phyloP scores from a whole-genome alignment of 805 yeast genomes.

The Jamesozyma rosinii region DNA sequence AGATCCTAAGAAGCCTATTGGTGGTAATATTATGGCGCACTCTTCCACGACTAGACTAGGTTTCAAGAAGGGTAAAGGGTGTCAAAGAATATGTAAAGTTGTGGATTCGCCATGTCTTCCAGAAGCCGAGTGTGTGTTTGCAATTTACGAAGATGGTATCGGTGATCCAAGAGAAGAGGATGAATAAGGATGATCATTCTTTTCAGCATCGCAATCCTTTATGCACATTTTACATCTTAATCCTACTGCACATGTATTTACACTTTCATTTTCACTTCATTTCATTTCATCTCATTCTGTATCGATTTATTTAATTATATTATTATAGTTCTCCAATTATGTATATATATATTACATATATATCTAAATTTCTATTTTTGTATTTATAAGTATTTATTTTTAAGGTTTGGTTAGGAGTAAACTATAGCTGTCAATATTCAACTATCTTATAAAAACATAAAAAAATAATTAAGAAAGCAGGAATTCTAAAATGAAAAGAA shows the following conservation, averaged over 20 bases:
- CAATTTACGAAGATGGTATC: conserved; percentile 92
- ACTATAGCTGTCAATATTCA: too few relatives aligned
- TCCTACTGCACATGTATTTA: neutral
- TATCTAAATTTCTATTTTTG: too few relatives aligned
- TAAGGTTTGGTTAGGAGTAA: too few relatives aligned
- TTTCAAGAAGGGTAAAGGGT: conserved; percentile 84
- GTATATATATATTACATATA: too few relatives aligned
- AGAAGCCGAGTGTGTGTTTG: conserved; percentile 89
- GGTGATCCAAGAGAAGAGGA: conserved; percentile 90
- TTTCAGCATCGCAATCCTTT: too few relatives aligned
- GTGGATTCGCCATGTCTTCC: conserved; percentile 96
- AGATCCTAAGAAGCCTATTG: conserved; percentile 96
- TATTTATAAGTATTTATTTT: too few relatives aligned
- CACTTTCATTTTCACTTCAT: neutral
- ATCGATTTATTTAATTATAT: too few relatives aligned
- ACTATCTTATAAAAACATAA: too few relatives aligned
- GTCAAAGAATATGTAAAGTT: conserved; percentile 86
- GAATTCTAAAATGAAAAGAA: too few relatives aligned
- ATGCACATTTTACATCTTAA: neutral
- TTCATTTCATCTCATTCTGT: neutral
- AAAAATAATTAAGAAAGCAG: too few relatives aligned
- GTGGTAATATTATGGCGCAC: conserved; percentile 96
- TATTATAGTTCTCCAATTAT: neutral
- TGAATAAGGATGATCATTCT: too few relatives aligned
- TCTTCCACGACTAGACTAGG: conserved; percentile 89